A percentile compares a stretch with the other conserved stretches of the same genome.
phyloP scores from a whole-genome alignment of 73 alveolate species.

The Stentor roeselii region DNA sequence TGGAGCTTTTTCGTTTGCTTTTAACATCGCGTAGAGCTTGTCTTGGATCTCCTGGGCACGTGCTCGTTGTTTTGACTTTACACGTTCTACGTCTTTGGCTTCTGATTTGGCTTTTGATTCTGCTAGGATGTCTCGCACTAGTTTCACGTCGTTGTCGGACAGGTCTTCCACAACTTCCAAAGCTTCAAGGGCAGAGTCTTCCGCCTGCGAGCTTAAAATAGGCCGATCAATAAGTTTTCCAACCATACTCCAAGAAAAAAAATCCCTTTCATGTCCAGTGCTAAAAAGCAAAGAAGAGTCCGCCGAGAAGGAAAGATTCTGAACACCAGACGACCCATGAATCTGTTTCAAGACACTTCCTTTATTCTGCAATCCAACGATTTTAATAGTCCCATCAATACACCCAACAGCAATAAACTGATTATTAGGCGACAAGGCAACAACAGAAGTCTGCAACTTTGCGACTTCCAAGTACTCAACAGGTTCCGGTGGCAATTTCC shows the following conservation, averaged over 20 bases:
- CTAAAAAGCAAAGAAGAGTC: constrained; percentile 66
- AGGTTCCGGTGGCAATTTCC: constrained; percentile 79
- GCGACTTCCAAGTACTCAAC: constrained; percentile 75
- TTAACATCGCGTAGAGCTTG: constrained; percentile 68
- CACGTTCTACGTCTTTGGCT: constrained; percentile 43
- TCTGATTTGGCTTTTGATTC: constrained; percentile 45
- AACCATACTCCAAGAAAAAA: constrained; percentile 61
- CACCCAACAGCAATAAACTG: constrained; percentile 78
- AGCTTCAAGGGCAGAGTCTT: constrained; percentile 42
- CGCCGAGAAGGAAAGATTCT: constrained; percentile 62
- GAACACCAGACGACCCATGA: constrained; percentile 84
- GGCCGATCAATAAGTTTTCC: constrained; percentile 51
- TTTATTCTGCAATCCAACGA: constrained; percentile 56
- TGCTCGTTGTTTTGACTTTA: constrained; percentile 57
- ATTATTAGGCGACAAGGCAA: constrained; percentile 50
- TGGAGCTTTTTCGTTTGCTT: constrained; percentile 74
- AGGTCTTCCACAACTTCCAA: constrained; percentile 44
- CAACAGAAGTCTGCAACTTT: constrained; percentile 63
- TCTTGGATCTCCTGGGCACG: constrained; percentile 66
- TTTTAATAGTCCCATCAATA: constrained; percentile 75
- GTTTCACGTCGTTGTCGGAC: constrained; percentile 40
- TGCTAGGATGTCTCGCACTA: constrained; percentile 42
- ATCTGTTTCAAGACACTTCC: constrained; percentile 63
- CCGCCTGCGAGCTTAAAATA: constrained; percentile 31
- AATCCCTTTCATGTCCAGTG: constrained; percentile 85